Percentiles rank a stretch among this genome's conserved stretches.
Evolutionary conservation across 2,329 filamentous ascomycete species (phyloP).

Genomic region (Lasiodiplodia sp.): DNA sequence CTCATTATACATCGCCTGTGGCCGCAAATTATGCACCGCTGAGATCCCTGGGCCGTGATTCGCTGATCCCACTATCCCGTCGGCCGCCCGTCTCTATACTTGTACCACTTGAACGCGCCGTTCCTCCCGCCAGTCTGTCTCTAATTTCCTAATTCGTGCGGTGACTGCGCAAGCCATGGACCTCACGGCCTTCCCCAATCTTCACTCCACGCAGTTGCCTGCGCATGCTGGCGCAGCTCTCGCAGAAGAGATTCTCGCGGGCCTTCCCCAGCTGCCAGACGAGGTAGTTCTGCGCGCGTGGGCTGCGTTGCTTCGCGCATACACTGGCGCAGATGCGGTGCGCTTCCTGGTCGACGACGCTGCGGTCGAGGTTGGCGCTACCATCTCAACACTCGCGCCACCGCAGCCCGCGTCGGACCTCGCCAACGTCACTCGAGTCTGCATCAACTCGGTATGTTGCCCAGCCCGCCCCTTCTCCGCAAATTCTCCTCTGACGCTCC

Average conservation of each 20-base stretch:
- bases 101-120: slow-evolving; percentile 20
- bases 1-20: slow-evolving; percentile 24
- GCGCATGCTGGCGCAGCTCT: not conserved
- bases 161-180: slow-evolving; percentile 25
- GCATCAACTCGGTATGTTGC: slow-evolving; percentile 26
- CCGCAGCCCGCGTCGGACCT: slow-evolving; percentile 15
- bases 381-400: slow-evolving; percentile 22
- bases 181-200: slow-evolving; percentile 28
- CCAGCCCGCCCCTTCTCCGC: not conserved
- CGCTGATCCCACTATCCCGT: slow-evolving; percentile 18
- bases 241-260: slow-evolving; percentile 17
- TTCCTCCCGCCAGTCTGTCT: slow-evolving; percentile 7
- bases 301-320: slow-evolving; percentile 32
- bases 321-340: slow-evolving; percentile 31
- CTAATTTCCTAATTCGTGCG: slow-evolving; percentile 25
- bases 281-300: slow-evolving; percentile 32
- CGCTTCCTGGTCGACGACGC: slow-evolving; percentile 31
- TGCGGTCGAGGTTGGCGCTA: slow-evolving; percentile 26
- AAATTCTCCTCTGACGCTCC: slow-evolving; percentile 7
- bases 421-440: slow-evolving; percentile 28
- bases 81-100: slow-evolving; percentile 20
- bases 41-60: slow-evolving; percentile 9
- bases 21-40: slow-evolving; percentile 24
- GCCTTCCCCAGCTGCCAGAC: slow-evolving; percentile 27
- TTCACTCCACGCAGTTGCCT: not conserved